Percentiles rank a stretch among this genome's conserved stretches.
These are phyloP conservation scores for Paratinospora sagittata DNA, from an alignment of 164 flowering plant genomes.

Conservation along the genomic window DNA sequence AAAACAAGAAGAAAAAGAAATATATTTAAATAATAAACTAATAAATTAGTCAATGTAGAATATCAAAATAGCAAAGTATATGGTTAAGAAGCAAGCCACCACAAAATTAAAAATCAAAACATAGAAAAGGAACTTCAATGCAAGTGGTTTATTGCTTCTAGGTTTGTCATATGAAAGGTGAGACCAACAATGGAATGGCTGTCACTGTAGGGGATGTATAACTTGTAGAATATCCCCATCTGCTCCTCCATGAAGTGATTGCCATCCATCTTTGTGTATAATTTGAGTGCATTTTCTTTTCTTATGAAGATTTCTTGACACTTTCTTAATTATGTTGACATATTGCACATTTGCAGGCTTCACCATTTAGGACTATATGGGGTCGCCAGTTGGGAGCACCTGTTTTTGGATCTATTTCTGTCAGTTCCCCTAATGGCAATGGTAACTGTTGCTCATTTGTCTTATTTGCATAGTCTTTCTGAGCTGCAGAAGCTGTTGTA, in stretches of 20 bases:
- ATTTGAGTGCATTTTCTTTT: conserved; percentile 1
- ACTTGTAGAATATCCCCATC: neutral
- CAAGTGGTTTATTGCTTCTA: neutral
- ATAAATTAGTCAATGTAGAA: too few relatives aligned
- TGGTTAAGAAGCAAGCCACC: too few relatives aligned
- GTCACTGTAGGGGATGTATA: neutral
- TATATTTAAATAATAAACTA: too few relatives aligned
- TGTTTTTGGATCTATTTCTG: conserved; percentile 72
- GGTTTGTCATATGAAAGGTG: neutral
- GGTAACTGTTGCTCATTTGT: conserved; percentile 29
- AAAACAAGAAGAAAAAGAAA: too few relatives aligned
- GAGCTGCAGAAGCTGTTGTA: neutral
- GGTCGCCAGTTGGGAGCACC: conserved; percentile 61
- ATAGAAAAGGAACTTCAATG: too few relatives aligned
- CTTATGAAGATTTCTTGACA: neutral
- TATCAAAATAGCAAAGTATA: too few relatives aligned
- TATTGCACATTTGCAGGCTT: conserved; percentile 30
- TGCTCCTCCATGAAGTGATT: neutral
- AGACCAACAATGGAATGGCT: neutral
- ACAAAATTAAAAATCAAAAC: too few relatives aligned
- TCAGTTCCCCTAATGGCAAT: conserved; percentile 38
- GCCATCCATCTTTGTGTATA: neutral
- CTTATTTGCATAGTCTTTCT: neutral
- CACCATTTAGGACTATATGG: conserved; percentile 53
- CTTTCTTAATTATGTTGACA: neutral